phyloP scores from a whole-genome alignment of 495 filamentous ascomycete species.

The Lasiosphaeria miniovina region DNA sequence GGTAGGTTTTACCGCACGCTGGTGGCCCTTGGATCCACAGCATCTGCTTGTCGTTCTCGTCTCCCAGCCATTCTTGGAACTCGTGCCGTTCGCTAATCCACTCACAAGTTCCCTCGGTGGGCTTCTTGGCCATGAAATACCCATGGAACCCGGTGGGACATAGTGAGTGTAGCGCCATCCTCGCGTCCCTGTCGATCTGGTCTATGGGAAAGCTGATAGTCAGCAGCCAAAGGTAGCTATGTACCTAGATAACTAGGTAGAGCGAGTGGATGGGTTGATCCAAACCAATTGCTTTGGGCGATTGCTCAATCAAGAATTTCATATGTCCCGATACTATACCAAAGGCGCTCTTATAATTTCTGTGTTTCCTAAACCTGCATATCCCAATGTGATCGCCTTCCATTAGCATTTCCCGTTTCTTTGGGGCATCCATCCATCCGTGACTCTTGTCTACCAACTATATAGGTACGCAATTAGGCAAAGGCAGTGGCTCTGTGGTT shows the following conservation, averaged over 20 bases:
- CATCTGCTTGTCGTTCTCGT: slow-evolving; percentile 4
- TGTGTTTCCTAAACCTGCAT: slow-evolving; percentile 9
- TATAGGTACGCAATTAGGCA: background rate
- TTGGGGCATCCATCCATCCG: slow-evolving; percentile 6
- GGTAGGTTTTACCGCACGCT: slow-evolving; percentile 14
- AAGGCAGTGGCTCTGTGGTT: background rate
- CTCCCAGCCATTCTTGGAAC: slow-evolving; percentile 12
- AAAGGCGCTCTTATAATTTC: background rate
- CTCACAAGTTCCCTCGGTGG: slow-evolving; percentile 9
- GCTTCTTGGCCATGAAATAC: slow-evolving; percentile 11
- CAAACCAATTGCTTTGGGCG: background rate
- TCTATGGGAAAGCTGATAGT: background rate
- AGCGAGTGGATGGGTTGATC: background rate
- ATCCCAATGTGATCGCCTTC: slow-evolving; percentile 15
- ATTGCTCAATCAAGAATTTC: slow-evolving; percentile 5
- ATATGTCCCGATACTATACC: background rate
- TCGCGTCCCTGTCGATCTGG: background rate
- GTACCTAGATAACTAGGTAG: background rate
- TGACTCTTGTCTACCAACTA: slow-evolving; percentile 9
- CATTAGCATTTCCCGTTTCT: background rate
- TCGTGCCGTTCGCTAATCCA: slow-evolving; percentile 11
- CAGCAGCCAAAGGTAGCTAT: background rate
- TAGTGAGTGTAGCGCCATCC: slow-evolving; percentile 9
- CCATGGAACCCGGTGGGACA: slow-evolving; percentile 10
- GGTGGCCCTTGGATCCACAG: slow-evolving; percentile 19